A percentile compares a stretch with the other conserved stretches of the same genome.
These are phyloP conservation scores for Centrapalus pauciflorus DNA, from an alignment of 129 eudicot species.

Conservation along the genomic window DNA sequence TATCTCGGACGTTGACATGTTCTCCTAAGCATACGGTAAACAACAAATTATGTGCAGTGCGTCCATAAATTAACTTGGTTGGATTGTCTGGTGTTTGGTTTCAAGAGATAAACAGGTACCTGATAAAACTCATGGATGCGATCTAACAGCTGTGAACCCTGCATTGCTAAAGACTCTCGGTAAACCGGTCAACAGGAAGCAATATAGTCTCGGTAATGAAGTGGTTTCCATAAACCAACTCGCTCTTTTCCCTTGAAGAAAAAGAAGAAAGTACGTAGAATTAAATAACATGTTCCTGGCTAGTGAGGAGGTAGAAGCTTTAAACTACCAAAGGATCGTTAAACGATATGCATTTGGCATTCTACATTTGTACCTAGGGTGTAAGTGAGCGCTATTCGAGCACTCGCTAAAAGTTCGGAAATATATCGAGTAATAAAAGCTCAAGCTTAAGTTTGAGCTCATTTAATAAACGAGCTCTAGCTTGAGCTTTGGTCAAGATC, in stretches of 20 bases:
- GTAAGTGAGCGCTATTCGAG: no score
- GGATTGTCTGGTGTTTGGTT: background rate
- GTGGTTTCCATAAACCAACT: constrained; percentile 53
- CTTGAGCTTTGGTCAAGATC: no score
- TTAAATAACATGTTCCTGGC: no score
- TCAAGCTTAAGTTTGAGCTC: no score
- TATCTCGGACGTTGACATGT: constrained; percentile 64
- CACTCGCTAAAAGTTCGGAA: no score
- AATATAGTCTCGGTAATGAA: constrained; percentile 76
- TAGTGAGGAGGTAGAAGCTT: no score
- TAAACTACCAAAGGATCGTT: no score
- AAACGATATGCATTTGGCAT: no score
- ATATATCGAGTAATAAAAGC: no score
- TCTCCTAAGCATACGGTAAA: constrained; percentile 41
- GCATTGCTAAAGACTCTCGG: constrained; percentile 68
- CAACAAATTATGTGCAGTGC: background rate
- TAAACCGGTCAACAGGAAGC: constrained; percentile 78
- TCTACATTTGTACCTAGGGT: no score
- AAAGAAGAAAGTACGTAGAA: background rate
- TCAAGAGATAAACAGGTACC: constrained; percentile 33
- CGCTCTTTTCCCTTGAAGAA: constrained; percentile 64
- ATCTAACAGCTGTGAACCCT: constrained; percentile 76
- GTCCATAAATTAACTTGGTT: background rate
- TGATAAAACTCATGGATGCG: constrained; percentile 71
- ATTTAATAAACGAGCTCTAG: no score